Percentiles rank a stretch among this genome's conserved stretches.
phyloP scores from a whole-genome alignment of 495 filamentous ascomycete genomes.

The Durotheca rogersii region DNA sequence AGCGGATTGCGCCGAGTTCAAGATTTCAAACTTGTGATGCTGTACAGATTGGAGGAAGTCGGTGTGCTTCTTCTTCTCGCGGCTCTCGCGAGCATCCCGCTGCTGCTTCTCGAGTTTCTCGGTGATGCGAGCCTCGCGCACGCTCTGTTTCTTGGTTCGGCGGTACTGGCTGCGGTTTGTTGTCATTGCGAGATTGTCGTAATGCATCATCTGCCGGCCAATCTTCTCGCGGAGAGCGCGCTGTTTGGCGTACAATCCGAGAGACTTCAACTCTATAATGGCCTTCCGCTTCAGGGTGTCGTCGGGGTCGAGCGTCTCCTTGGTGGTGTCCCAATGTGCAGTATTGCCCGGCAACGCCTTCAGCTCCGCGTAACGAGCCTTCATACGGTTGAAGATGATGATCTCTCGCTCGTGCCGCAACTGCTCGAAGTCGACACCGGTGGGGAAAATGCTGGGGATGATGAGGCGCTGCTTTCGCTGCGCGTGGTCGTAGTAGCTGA shows the following conservation, averaged over 20 bases:
- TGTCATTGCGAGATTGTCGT: slow-evolving; percentile 92
- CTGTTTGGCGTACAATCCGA: slow-evolving; percentile 81
- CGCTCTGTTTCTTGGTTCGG: slow-evolving; percentile 91
- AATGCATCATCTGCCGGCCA: slow-evolving; percentile 84
- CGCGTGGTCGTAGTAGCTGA: slow-evolving; percentile 78
- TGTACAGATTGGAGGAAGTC: slow-evolving; percentile 75
- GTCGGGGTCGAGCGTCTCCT: slow-evolving; percentile 68
- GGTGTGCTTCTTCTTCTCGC: slow-evolving; percentile 93
- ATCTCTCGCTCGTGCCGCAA: slow-evolving; percentile 81
- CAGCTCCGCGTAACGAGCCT: slow-evolving; percentile 76
- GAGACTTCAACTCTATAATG: slow-evolving; percentile 87
- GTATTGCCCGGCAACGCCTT: slow-evolving; percentile 79
- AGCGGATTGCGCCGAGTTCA: slow-evolving; percentile 36
- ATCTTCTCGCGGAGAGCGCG: slow-evolving; percentile 80
- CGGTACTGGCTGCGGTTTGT: slow-evolving; percentile 86
- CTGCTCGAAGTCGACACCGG: slow-evolving; percentile 81
- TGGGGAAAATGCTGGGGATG: slow-evolving; percentile 83
- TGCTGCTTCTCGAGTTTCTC: slow-evolving; percentile 99
- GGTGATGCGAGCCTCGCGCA: slow-evolving; percentile 94
- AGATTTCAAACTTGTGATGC: slow-evolving; percentile 57
- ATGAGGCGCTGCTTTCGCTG: slow-evolving; percentile 69
- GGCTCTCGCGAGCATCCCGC: slow-evolving; percentile 86
- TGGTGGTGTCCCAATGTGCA: slow-evolving; percentile 77
- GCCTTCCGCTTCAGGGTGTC: slow-evolving; percentile 85
- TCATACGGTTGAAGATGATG: slow-evolving; percentile 86